phyloP scores from a whole-genome alignment of 441 rosid species.

The Brassica balearica region DNA sequence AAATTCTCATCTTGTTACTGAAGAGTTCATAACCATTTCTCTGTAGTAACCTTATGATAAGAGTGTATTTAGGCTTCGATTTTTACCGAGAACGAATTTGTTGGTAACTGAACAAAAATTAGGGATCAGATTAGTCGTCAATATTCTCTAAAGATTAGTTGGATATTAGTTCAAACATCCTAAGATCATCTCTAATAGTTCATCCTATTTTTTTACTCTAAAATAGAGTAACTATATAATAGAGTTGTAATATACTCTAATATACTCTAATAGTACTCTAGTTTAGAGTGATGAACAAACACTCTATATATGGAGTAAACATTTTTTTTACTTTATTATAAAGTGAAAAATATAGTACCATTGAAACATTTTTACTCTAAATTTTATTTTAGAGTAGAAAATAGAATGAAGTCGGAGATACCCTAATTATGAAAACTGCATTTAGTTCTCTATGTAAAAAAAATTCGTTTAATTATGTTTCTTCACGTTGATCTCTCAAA shows the following conservation, averaged over 20 bases:
- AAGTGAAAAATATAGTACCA: too few species aligned
- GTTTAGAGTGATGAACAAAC: too few species aligned
- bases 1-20: neutral
- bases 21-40: neutral
- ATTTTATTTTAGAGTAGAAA: too few species aligned
- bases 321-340: too few species aligned
- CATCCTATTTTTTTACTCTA: too few species aligned
- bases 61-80: neutral
- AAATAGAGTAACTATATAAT: too few species aligned
- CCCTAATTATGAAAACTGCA: neutral
- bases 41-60: neutral
- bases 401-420: too few species aligned
- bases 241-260: too few species aligned
- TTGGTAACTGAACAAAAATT: neutral
- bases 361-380: too few species aligned
- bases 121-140: neutral
- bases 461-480: neutral
- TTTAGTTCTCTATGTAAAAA: neutral
- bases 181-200: too few species aligned
- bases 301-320: too few species aligned
- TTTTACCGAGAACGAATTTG: neutral
- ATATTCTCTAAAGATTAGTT: neutral
- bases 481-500: neutral
- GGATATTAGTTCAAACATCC: neutral
- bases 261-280: too few species aligned